Base-by-base conservation (phyloP, 73 alveolate species). In the Paramecium sexaurelia region DNA sequence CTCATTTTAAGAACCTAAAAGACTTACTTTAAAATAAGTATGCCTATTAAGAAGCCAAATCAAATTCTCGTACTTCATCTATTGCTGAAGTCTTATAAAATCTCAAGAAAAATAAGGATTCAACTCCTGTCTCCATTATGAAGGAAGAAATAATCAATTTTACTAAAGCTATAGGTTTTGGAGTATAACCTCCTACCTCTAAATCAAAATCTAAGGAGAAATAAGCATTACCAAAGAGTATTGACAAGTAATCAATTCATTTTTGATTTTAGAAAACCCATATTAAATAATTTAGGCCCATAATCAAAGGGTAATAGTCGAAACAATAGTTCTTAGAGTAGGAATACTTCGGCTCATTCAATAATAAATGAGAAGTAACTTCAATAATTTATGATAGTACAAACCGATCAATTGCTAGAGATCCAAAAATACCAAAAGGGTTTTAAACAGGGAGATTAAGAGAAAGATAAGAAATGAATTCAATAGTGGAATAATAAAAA, bases 291-390 rank as follows among this genome's bases (percentile, higher is more conserved):
- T 32, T 3, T 73, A 32, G 83, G 27, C 2, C 43, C 55, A 35
- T 73, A 33, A 73, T 78, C 90, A 22, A 78, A 78, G 73, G 90
- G 90, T 22, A 32, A 78, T 45, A 40, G 75, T 33, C 22, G 90
- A 33, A 78, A 78, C 73, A 78, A 45, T 45, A 78, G 90, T 78
- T 78, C 90, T 24, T 45, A 78, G 32, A 78, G 90, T 45, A 78
- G 90, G 24, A 78, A 78, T 78, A 78, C 90, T 24, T 78, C 90
- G n/a, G 73, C 75, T 6, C 90, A 78, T 45, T 78, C 90, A 15
- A 78, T 78, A 4, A 26, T 78, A 1, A 40, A 41, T 78, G 90
- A 78, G 19, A 78, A 26, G 90, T 39, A 78, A 35, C 19, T 35
- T 35, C 7, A 71, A 35, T 71, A 10, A 27, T 7, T 9, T 37